Base-by-base conservation (phyloP, 2,329 filamentous ascomycete species). In the Thermoascus crustaceus region DNA sequence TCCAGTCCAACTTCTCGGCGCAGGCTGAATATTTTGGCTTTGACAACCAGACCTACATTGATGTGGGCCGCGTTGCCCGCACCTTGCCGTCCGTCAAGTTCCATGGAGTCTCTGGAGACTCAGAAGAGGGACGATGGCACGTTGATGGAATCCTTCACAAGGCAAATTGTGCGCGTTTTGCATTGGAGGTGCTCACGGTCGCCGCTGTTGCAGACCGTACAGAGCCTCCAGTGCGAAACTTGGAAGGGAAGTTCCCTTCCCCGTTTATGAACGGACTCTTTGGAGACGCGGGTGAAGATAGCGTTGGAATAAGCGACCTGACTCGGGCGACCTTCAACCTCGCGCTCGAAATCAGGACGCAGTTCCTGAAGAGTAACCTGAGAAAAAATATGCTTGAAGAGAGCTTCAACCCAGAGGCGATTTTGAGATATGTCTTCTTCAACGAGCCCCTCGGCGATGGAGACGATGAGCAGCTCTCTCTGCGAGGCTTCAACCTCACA, bases 271-370 rank as follows among this genome's bases (percentile, higher is more conserved):
- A 46, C 2, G 42, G 43, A 1, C 46, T 66, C 8, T 42, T 42
- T 7, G 40, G 40, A 21, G 45, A 32, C 4, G 35, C 29, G 9
- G 29, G 38, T 5, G 18, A 35, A 7, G 32, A 34, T 13, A 34
- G 32, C 7, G 11, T 41, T 22, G 69, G 65, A 4, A 52, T 59
- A 4, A 73, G 67, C 43, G 43, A 38, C 2, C 43, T 73, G 5
- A 40, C 8, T 32, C 62, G 34, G 44, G 63, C 27, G 11, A 72
- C 69, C 0, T 69, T 75, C 37, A 48, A 64, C 3, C 43, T 76
- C 14, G 69, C 63, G 1, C 50, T 78, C 5, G 68, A 73, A 5
- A 59, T 78, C 14, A 66, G 73, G 2, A 76, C 73, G 2, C 75
- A 78, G 42, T 57, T 65, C 7, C 57, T 68, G n/a, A 68, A 76